phyloP scores from a whole-genome alignment of 768 basidiomycete species.

The Macrolepiota fuliginosa region DNA sequence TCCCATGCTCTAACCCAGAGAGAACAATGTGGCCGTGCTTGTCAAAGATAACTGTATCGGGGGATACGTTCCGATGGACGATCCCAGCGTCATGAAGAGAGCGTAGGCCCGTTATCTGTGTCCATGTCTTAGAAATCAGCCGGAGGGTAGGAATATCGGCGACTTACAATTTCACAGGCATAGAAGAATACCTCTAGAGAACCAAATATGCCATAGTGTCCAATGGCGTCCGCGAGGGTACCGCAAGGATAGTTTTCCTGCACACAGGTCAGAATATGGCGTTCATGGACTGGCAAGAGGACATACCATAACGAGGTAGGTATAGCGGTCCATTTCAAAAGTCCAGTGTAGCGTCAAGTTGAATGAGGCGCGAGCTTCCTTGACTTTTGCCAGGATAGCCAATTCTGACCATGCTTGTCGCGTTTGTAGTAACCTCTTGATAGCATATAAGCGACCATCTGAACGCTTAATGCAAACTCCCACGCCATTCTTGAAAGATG shows the following conservation, averaged over 20 bases:
- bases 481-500: neutral
- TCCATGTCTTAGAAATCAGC: neutral
- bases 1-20: conserved; percentile 36
- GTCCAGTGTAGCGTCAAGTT: neutral
- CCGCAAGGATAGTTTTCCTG: conserved; percentile 34
- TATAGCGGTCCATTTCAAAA: conserved; percentile 3
- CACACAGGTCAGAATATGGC: neutral
- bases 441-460: conserved; percentile 9
- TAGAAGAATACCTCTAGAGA: conserved; percentile 38
- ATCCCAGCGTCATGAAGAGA: conserved; percentile 44
- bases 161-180: conserved; percentile 47
- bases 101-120: conserved; percentile 39
- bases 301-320: conserved; percentile 9
- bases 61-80: conserved; percentile 43
- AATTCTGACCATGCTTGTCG: conserved; percentile 8
- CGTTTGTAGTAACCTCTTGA: conserved; percentile 6
- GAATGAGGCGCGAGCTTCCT: neutral
- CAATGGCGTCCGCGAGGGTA: conserved; percentile 28
- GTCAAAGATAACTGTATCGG: conserved; percentile 43
- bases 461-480: conserved; percentile 7
- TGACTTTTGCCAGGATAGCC: conserved; percentile 5
- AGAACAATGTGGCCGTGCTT: conserved; percentile 45
- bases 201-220: conserved; percentile 30
- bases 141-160: neutral
- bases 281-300: neutral